phyloP scores from a whole-genome alignment of 495 filamentous ascomycete species.

The Hypoxylon perforatum region DNA sequence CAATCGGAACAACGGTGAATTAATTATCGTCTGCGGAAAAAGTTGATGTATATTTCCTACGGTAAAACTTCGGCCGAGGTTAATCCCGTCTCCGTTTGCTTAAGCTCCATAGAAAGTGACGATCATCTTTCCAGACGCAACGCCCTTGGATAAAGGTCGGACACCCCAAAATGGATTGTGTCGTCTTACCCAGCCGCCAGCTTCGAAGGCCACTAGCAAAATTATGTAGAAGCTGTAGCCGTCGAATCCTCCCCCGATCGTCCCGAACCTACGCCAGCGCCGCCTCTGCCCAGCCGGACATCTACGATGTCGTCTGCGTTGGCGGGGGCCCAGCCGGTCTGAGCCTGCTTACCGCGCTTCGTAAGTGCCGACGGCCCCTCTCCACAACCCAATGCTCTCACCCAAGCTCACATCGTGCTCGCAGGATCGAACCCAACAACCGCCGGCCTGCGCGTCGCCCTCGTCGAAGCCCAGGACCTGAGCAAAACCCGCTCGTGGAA shows the following conservation, averaged over 20 bases:
- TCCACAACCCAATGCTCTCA: constrained; percentile 9
- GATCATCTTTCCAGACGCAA: constrained; percentile 19
- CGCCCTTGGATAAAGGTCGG: background rate
- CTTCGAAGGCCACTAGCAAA: constrained; percentile 23
- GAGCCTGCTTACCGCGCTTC: constrained; percentile 85
- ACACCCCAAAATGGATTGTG: constrained; percentile 34
- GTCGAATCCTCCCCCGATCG: constrained; percentile 44
- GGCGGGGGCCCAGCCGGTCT: constrained; percentile 97
- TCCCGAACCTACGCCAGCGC: constrained; percentile 52
- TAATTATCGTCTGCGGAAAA: background rate
- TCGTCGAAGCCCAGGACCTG: constrained; percentile 91
- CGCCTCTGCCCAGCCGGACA: constrained; percentile 57
- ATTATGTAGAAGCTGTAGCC: constrained; percentile 61
- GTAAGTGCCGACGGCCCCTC: constrained; percentile 70
- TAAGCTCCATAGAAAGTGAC: constrained; percentile 23
- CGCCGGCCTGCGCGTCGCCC: constrained; percentile 80
- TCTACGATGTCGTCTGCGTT: constrained; percentile 96
- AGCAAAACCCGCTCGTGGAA: constrained; percentile 70
- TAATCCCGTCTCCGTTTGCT: background rate
- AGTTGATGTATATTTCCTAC: constrained; percentile 2
- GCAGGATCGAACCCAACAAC: constrained; percentile 76
- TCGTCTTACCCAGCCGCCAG: constrained; percentile 31
- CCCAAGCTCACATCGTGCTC: constrained; percentile 18
- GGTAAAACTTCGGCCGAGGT: constrained; percentile 10
- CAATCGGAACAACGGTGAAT: background rate